phyloP scores from a whole-genome alignment of 2,329 filamentous ascomycete genomes.

The Alternaria novae-zelandiae region DNA sequence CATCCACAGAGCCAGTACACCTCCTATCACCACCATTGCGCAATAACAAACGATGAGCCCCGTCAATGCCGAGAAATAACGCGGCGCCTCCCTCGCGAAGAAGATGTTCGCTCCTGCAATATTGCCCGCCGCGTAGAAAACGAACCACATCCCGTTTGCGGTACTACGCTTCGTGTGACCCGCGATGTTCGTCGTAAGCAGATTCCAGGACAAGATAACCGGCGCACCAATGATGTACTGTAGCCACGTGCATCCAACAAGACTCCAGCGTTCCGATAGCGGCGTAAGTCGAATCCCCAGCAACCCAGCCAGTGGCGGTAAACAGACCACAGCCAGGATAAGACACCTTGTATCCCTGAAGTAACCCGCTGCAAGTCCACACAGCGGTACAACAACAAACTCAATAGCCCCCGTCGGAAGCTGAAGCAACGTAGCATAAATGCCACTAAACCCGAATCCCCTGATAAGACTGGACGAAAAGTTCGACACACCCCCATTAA shows the following conservation, averaged over 20 bases:
- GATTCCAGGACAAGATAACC: slow-evolving; percentile 60
- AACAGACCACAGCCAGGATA: slow-evolving; percentile 48
- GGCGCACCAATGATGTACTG: slow-evolving; percentile 59
- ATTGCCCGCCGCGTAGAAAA: slow-evolving; percentile 58
- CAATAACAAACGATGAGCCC: slow-evolving; percentile 54
- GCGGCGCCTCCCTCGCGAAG: slow-evolving; percentile 52
- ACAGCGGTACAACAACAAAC: slow-evolving; percentile 48
- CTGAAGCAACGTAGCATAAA: slow-evolving; percentile 52
- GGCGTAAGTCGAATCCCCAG: slow-evolving; percentile 58
- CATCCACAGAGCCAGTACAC: slow-evolving; percentile 39
- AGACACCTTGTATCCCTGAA: slow-evolving; percentile 39
- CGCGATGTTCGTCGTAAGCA: slow-evolving; percentile 52
- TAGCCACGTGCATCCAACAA: slow-evolving; percentile 62
- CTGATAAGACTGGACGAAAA: slow-evolving; percentile 57
- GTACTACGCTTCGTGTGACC: slow-evolving; percentile 61
- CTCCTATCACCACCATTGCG: slow-evolving; percentile 47
- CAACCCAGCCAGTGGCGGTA: slow-evolving; percentile 58
- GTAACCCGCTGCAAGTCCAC: slow-evolving; percentile 43
- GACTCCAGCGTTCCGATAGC: slow-evolving; percentile 54
- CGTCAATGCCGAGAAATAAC: slow-evolving; percentile 55
- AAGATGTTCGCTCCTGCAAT: slow-evolving; percentile 58
- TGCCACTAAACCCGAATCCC: slow-evolving; percentile 51
- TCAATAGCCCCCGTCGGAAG: slow-evolving; percentile 55
- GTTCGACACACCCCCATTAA: slow-evolving; percentile 60
- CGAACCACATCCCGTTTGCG: slow-evolving; percentile 59